These are phyloP conservation scores for Penicillium hesseltinei DNA, from an alignment of 2,329 filamentous ascomycete genomes.

Conservation along the genomic window DNA sequence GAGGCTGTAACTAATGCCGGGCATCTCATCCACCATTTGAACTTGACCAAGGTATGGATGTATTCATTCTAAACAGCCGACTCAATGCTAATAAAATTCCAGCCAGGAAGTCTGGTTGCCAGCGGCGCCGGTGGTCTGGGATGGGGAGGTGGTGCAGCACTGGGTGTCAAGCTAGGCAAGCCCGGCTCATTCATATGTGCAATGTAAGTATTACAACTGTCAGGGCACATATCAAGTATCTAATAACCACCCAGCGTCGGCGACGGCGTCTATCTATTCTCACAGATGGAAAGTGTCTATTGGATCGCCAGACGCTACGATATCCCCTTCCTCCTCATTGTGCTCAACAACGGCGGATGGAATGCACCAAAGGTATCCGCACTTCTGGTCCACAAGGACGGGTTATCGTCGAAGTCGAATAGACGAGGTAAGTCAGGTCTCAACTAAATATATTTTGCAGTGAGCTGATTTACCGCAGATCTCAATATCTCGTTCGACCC, in stretches of 20 bases:
- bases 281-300: slow-evolving; percentile 62
- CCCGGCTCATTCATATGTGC: slow-evolving; percentile 56
- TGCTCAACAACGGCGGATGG: slow-evolving; percentile 68
- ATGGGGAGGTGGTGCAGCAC: slow-evolving; percentile 71
- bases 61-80: neutral
- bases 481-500: slow-evolving; percentile 63
- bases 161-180: slow-evolving; percentile 71
- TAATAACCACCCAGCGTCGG: slow-evolving; percentile 45
- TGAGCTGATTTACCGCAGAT: slow-evolving; percentile 43
- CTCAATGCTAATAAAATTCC: neutral
- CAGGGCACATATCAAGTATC: neutral
- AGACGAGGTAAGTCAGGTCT: slow-evolving; percentile 27
- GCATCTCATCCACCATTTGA: slow-evolving; percentile 24
- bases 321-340: slow-evolving; percentile 63
- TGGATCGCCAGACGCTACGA: slow-evolving; percentile 65
- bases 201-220: slow-evolving; percentile 35
- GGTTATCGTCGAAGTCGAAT: slow-evolving; percentile 55
- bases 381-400: slow-evolving; percentile 61
- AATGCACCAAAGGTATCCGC: slow-evolving; percentile 52
- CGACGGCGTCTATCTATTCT: slow-evolving; percentile 65
- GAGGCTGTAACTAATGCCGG: slow-evolving; percentile 72
- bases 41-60: slow-evolving; percentile 13
- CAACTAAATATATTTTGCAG: neutral
- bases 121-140: slow-evolving; percentile 70
- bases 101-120: slow-evolving; percentile 20